Evolutionary conservation across 2,329 filamentous ascomycete species (phyloP), one percentile per base, ranked within the genome.

Genomic region (Penicillium paneum): DNA sequence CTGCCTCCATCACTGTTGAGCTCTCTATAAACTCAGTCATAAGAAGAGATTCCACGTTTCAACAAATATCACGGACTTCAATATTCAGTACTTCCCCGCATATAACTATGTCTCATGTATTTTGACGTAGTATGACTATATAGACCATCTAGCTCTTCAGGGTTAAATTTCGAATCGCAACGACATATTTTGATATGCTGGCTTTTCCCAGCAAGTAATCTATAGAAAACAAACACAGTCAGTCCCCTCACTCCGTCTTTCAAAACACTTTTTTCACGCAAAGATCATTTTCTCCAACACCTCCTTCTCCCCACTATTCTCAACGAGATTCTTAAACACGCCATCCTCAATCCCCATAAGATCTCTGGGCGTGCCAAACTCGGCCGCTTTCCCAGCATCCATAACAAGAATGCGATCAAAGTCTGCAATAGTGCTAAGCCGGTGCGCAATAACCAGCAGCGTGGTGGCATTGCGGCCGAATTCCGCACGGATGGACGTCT

Each of bases 371-470:
- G 76, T 76, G 3, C 86, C 88, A 71, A 82, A 90, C 73, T 91
- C 88, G 15, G 84, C 82, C 0, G 87, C 86, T 35, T 74, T 74
- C 1, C 88, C 88, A 36, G 88, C 86, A 57, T 83, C 83, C 60
- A 91, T 76, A 4, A 91, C 88, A 15, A 91, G 75, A 54, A 91
- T 88, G 53, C 83, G 81, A 69, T 91, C 88, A 65, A 90, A 90
- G 70, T 91, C 88, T 2, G 85, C 87, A 72, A 91, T 89, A 0
- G 88, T 91, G 69, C 85, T 88, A 46, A 91, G 76, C 2, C 88
- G 81, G 66, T 91, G 89, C 1, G 88, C 88, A 67, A 91, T 91
- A 17, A 90, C 88, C 13, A 91, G 72, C 28, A 91, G 74, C 0
- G 88, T 91, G 35, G 81, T 83, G 57, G 83, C 83, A 52, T 69